Conservation (phyloP, 352 stramenopile species). For the Globisporangium middletonii region DNA sequence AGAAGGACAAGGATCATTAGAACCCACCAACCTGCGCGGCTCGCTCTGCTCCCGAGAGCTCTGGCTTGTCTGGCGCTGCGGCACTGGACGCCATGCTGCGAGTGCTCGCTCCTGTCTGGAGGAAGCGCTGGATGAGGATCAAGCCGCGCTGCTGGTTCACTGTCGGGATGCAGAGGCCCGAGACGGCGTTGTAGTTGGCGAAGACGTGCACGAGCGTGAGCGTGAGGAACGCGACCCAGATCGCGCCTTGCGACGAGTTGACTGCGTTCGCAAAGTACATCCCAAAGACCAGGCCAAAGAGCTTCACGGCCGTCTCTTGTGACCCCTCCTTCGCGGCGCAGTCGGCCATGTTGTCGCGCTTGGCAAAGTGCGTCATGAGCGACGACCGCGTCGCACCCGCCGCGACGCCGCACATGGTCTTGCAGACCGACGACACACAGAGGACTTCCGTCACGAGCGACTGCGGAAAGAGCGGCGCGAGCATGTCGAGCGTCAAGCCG, state of each 20-base stretch:
- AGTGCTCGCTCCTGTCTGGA: slow-evolving; percentile 9
- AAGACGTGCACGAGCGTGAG: slow-evolving; percentile 92
- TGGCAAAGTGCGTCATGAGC: slow-evolving; percentile 89
- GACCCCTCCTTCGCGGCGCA: slow-evolving; percentile 94
- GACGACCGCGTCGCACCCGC: slow-evolving; percentile 91
- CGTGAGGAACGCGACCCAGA: slow-evolving; percentile 91
- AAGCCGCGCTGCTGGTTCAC: slow-evolving; percentile 74
- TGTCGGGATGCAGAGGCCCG: slow-evolving; percentile 81
- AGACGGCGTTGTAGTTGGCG: slow-evolving; percentile 92
- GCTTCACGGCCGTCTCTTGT: slow-evolving; percentile 94
- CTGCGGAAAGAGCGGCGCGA: slow-evolving; percentile 62
- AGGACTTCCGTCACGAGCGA: slow-evolving; percentile 58
- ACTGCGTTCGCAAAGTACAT: slow-evolving; percentile 81
- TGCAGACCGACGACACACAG: slow-evolving; percentile 88
- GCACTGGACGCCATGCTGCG: neutral
- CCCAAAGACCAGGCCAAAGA: slow-evolving; percentile 89
- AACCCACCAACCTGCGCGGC: slow-evolving; percentile 21
- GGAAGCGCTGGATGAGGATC: slow-evolving; percentile 55
- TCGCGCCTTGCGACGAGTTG: slow-evolving; percentile 46
- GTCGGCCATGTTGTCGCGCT: slow-evolving; percentile 87
- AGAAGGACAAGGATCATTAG: no score
- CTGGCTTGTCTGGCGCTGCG: slow-evolving; percentile 15
- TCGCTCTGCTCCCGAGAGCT: slow-evolving; percentile 16
- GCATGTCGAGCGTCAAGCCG: slow-evolving; percentile 87
- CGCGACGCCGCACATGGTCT: slow-evolving; percentile 94